A percentile compares a stretch with the other conserved stretches of the same genome.
Conservation (phyloP, 73 alveolate genomes). For the Tetrahymena borealis region DNA sequence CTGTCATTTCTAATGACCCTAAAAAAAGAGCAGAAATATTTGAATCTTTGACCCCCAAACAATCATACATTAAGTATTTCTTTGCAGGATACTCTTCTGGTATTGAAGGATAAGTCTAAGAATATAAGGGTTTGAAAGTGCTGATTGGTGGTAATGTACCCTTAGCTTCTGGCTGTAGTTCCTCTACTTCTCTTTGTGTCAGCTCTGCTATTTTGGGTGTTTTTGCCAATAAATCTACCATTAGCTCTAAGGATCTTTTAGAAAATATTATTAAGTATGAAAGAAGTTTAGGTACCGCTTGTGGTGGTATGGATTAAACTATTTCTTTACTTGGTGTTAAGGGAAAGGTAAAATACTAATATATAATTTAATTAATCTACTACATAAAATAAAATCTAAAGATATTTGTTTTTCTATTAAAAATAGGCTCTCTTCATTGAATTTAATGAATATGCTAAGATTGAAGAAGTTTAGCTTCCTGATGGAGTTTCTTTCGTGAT, state of each 20-base stretch:
- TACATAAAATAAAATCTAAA: too few species aligned
- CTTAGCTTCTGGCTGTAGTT: conserved; percentile 75
- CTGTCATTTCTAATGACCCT: conserved; percentile 54
- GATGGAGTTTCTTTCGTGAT: conserved; percentile 60
- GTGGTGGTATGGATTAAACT: conserved; percentile 91
- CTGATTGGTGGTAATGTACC: conserved; percentile 81
- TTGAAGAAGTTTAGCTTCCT: conserved; percentile 54
- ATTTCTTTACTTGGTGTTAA: conserved; percentile 66
- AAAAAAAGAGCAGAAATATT: conserved; percentile 1
- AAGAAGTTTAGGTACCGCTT: conserved; percentile 75
- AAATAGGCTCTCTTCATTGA: conserved; percentile 47
- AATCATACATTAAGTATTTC: conserved; percentile 66
- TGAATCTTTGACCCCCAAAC: conserved; percentile 18
- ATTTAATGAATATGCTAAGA: conserved; percentile 46
- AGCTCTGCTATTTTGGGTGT: conserved; percentile 60
- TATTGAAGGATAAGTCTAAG: conserved; percentile 14
- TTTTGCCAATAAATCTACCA: conserved; percentile 56
- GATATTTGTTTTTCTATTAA: background rate
- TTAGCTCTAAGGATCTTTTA: conserved; percentile 34
- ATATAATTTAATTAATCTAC: too few species aligned
- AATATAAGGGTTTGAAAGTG: conserved; percentile 54
- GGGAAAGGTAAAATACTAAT: conserved; percentile 54
- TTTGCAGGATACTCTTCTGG: conserved; percentile 75
- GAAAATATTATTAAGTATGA: conserved; percentile 49
- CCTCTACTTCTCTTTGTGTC: conserved; percentile 73